Evolutionary conservation across 139 green algal species (phyloP), one percentile per base, ranked within the genome.

Genomic region (Chlamydomonas asymmetrica): DNA sequence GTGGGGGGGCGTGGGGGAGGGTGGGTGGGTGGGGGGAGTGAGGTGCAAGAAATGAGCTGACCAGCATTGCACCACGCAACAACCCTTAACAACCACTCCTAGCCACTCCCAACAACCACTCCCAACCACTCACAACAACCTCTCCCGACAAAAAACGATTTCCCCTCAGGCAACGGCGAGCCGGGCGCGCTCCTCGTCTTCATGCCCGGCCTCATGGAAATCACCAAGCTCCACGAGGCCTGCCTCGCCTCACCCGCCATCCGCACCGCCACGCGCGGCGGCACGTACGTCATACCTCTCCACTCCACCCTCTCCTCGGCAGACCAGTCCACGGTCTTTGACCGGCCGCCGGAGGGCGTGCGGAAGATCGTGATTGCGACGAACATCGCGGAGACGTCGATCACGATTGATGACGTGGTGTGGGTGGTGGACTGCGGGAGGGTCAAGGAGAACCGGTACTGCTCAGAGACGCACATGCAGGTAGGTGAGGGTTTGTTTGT

Each of bases 361-460:
- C 50, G 56, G 25, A 86, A 86, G 81, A 78, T 98, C 20, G 91
- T 98, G 66, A 87, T 98, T 45, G 84, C 94, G 10, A 98, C 94
- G 48, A 98, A 98, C 85, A 90, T 98, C 65, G 94, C 94, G 5
- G 95, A 96, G 85, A 97, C 90, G 9, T 92, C 84, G 9, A 90
- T 97, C 73, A 95, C 91, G 56, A 97, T 97, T 65, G 91, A 97
- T 61, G 91, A 95, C 67, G 80, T 93, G 16, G 81, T 75, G 5
- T 91, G 79, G 40, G 76, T 82, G 41, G 84, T 97, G 37, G 92
- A 98, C 88, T 86, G 68, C 4, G 92, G 94, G 29, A 76, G 86
- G 25, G 80, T 88, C 43, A 97, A 97, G 66, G 82, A 91, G 63
- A 82, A 80, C n/a, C 49, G 67, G 7, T 86, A 76, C 57, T 76